These are phyloP conservation scores for Biscogniauxia mediterranea DNA, from an alignment of 2,329 filamentous ascomycete genomes.

Conservation along the genomic window DNA sequence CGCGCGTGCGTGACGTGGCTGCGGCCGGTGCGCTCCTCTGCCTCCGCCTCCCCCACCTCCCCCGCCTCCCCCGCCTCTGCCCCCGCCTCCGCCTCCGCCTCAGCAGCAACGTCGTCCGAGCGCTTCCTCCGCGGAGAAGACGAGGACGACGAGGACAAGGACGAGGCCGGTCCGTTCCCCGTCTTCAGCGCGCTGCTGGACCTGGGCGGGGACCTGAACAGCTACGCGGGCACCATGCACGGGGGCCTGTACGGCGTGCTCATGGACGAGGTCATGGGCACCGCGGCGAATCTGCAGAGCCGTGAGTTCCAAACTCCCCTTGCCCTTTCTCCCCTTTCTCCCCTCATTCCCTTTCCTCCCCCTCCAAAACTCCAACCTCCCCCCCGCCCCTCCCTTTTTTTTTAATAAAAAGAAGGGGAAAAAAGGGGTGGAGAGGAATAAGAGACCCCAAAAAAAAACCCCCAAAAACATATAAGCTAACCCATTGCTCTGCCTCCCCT, in stretches of 20 bases:
- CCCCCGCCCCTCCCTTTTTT: too few relatives aligned
- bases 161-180: slow-evolving; percentile 25
- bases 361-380: neutral
- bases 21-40: too few relatives aligned
- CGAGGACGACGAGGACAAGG: slow-evolving; percentile 7
- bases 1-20: slow-evolving; percentile 25
- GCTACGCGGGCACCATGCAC: slow-evolving; percentile 28
- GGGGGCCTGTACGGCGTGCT: slow-evolving; percentile 29
- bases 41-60: too few relatives aligned
- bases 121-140: too few relatives aligned
- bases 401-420: too few relatives aligned
- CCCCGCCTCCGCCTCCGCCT: too few relatives aligned
- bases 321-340: neutral
- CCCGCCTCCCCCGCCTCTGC: too few relatives aligned
- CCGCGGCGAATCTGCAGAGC: slow-evolving; percentile 27
- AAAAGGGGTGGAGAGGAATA: too few relatives aligned
- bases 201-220: slow-evolving; percentile 23
- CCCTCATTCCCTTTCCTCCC: neutral
- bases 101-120: too few relatives aligned
- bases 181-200: slow-evolving; percentile 27
- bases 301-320: slow-evolving; percentile 18
- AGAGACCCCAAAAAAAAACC: too few relatives aligned
- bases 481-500: neutral
- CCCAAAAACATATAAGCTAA: neutral
- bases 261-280: slow-evolving; percentile 33